A percentile compares a stretch with the other conserved stretches of the same genome.
phyloP scores from a whole-genome alignment of 2,329 filamentous ascomycete genomes.

The Cladorrhinum sp. region DNA sequence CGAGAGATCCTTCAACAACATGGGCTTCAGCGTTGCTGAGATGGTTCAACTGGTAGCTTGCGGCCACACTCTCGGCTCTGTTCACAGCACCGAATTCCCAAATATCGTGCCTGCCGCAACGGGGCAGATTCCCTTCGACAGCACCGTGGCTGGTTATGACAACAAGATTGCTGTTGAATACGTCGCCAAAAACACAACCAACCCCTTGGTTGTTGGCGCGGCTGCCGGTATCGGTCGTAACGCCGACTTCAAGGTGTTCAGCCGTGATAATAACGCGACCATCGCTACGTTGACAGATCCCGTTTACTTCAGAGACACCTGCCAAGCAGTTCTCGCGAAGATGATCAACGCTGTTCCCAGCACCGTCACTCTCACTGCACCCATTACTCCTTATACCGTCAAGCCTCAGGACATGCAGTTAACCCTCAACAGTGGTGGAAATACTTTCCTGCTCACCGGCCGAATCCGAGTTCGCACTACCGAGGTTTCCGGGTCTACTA shows the following conservation, averaged over 20 bases:
- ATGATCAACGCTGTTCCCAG: conserved; percentile 61
- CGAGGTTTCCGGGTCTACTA: conserved; percentile 38
- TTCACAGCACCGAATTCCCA: conserved; percentile 54
- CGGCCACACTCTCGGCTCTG: conserved; percentile 60
- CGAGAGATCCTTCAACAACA: conserved; percentile 52
- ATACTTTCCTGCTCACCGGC: conserved; percentile 49
- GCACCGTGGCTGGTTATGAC: conserved; percentile 50
- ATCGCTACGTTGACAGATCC: conserved; percentile 46
- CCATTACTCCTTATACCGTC: conserved; percentile 54
- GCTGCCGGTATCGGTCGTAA: conserved; percentile 44
- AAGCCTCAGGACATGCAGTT: conserved; percentile 59
- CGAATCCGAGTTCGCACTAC: conserved; percentile 58
- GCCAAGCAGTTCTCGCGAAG: conserved; percentile 52
- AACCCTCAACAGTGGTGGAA: conserved; percentile 48
- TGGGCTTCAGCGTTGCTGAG: conserved; percentile 54
- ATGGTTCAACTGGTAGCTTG: conserved; percentile 62
- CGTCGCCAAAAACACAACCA: conserved; percentile 49
- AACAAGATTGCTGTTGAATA: conserved; percentile 58
- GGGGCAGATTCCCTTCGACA: conserved; percentile 47
- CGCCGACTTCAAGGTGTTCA: conserved; percentile 56
- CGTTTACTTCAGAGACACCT: conserved; percentile 45
- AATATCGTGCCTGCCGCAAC: conserved; percentile 47
- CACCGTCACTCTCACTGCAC: conserved; percentile 48
- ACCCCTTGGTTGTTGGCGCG: conserved; percentile 54
- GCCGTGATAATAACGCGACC: conserved; percentile 54